These are phyloP conservation scores for Solanum hybrid DNA, from an alignment of 305 asterid species.

Conservation along the genomic window DNA sequence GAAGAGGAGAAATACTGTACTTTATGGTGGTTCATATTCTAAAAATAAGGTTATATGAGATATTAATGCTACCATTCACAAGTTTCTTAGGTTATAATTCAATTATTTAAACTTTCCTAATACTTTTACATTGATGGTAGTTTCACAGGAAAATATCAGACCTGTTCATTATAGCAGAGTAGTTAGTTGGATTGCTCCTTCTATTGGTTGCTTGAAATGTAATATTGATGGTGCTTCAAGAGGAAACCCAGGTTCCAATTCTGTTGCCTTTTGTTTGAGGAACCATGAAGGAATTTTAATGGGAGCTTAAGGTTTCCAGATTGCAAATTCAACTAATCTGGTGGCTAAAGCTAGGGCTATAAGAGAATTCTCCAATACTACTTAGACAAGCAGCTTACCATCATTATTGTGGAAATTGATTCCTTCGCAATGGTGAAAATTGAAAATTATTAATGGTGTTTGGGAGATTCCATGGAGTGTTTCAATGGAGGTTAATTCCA, in stretches of 20 bases:
- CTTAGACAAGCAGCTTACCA: neutral
- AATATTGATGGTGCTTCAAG: neutral
- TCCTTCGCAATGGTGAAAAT: neutral
- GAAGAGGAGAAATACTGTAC: neutral
- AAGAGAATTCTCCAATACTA: neutral
- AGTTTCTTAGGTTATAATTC: neutral
- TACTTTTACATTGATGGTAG: neutral
- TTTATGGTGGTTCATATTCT: neutral
- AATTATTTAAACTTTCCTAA: neutral
- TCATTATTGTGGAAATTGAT: neutral
- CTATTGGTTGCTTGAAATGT: neutral
- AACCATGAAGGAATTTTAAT: neutral
- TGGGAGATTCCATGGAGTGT: neutral
- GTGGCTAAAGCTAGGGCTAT: neutral
- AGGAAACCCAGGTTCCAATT: neutral
- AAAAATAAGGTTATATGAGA: neutral
- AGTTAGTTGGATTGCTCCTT: neutral
- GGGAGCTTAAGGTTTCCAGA: neutral
- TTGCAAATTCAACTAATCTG: neutral
- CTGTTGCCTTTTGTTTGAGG: neutral
- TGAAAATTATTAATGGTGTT: too few species aligned
- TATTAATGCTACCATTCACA: neutral
- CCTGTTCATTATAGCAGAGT: neutral
- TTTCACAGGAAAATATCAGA: neutral
- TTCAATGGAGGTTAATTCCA: neutral